Base-by-base conservation (phyloP, 305 asterid genomes). In the Lippia alba region DNA sequence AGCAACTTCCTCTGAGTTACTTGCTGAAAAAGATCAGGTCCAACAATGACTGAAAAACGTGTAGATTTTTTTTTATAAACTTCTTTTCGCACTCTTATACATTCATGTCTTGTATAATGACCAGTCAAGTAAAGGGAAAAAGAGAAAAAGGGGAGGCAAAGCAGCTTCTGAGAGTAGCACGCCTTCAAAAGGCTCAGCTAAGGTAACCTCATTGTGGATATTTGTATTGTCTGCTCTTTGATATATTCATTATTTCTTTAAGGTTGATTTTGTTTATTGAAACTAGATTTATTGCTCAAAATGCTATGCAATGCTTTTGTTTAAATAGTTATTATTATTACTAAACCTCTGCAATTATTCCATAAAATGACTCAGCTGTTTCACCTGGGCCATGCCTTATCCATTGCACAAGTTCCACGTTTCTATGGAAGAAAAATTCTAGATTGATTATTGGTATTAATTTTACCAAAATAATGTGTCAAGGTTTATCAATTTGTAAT, bases 1-100 rank as follows among this genome's bases (percentile, higher is more conserved):
- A 74, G 96, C 95, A 51, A 86, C 89, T 8, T 84, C 94, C 65
- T 64, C 89, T 36, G 94, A 86, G 39, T 76, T 87, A 63, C 96
- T 92, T 67, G 82, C 94, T 41, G 97, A 90, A 36, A 89, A 83
- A 67, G 97, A 92, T 48, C 94, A 85, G 97, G 99, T 95, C 46
- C 33, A 56, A 49, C 50, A 39, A 66, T 18, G n/a, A 41, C 12
- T 46, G 36, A 8, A 36, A 36, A 36, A 7, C 4, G 6, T 36
- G 2, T 4, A 5, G 41, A 36, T 36, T 36, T 36, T 36, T 36
- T 24, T 36, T 36, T 36, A 36, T 36, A 4, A 36, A 36, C 4
- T 36, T 36, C 41, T 36, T 36, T 8, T 8, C 6, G 41, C 9
- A 36, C 41, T 36, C 67, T 12, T 75, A 19, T 40, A 36, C 53